Conservation (phyloP, 202 grass and related monocot genomes). For the Hordeum pubiflorum region DNA sequence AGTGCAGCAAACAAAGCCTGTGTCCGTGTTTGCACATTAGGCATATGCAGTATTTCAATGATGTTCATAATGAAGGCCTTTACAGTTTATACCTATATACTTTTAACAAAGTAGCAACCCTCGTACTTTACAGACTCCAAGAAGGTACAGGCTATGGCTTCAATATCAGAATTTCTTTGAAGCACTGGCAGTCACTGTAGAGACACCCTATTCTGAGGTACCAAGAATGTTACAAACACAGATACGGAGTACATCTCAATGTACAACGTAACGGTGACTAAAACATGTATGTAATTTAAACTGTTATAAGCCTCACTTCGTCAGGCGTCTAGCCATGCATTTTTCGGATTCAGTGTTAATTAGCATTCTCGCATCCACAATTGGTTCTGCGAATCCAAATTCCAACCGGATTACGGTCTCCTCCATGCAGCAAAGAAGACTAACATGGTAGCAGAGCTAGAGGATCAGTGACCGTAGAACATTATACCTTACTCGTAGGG, state of each 20-base stretch:
- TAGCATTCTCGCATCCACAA: constrained; percentile 5
- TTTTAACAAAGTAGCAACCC: neutral
- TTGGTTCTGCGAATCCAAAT: neutral
- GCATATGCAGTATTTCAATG: neutral
- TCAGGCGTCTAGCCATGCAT: neutral
- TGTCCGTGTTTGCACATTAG: too few species aligned
- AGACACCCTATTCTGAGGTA: neutral
- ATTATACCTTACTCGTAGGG: constrained; percentile 40
- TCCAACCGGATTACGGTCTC: neutral
- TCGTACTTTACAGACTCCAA: constrained; percentile 16
- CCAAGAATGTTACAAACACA: constrained; percentile 12
- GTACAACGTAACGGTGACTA: constrained; percentile 15
- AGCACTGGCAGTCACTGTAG: neutral
- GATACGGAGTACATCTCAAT: constrained; percentile 6
- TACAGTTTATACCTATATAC: neutral
- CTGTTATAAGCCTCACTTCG: neutral
- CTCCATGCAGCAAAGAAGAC: neutral
- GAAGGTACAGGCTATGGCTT: neutral
- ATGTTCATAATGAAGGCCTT: neutral
- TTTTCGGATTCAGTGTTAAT: neutral
- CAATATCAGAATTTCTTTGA: neutral
- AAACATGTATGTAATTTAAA: constrained; percentile 2
- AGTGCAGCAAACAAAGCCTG: too few species aligned
- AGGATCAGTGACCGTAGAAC: neutral
- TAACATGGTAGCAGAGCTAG: neutral